These are phyloP conservation scores for Ganoderma lingzhi DNA, from an alignment of 1,284 basidiomycete genomes.

Conservation along the genomic window DNA sequence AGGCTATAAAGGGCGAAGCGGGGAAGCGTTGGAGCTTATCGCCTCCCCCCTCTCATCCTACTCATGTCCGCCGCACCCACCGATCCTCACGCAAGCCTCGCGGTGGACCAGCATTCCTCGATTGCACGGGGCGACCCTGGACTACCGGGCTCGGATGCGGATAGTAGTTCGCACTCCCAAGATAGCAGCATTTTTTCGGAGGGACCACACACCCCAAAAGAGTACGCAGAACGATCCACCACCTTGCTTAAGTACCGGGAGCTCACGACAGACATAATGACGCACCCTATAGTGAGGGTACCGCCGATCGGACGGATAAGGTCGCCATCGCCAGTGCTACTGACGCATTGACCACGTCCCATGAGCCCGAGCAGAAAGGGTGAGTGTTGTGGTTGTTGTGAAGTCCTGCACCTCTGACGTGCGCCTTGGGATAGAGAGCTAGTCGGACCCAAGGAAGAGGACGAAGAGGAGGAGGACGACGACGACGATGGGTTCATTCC, in stretches of 20 bases:
- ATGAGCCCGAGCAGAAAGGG: neutral
- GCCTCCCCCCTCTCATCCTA: neutral
- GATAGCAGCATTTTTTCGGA: neutral
- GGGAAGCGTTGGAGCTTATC: constrained; percentile 3
- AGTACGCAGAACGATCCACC: neutral
- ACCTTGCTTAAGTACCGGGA: too few species aligned
- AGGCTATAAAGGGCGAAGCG: neutral
- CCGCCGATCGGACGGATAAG: neutral
- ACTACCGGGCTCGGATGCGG: neutral
- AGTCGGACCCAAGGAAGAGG: neutral
- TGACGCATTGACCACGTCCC: neutral
- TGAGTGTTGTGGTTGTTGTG: neutral
- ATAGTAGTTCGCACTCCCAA: neutral
- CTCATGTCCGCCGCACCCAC: neutral
- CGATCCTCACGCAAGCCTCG: neutral
- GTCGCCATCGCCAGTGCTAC: neutral
- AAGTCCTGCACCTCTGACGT: neutral
- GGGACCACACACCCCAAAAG: neutral
- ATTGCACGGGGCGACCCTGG: neutral
- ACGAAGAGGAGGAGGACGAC: neutral
- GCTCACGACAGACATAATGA: neutral
- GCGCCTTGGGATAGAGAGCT: neutral
- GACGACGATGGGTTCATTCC: constrained; percentile 2
- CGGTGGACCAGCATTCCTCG: neutral
- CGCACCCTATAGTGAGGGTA: neutral